Percentiles rank a stretch among this genome's conserved stretches.
These are phyloP conservation scores for Shiraia bambusicola DNA, from an alignment of 2,329 filamentous ascomycete genomes.

Conservation along the genomic window DNA sequence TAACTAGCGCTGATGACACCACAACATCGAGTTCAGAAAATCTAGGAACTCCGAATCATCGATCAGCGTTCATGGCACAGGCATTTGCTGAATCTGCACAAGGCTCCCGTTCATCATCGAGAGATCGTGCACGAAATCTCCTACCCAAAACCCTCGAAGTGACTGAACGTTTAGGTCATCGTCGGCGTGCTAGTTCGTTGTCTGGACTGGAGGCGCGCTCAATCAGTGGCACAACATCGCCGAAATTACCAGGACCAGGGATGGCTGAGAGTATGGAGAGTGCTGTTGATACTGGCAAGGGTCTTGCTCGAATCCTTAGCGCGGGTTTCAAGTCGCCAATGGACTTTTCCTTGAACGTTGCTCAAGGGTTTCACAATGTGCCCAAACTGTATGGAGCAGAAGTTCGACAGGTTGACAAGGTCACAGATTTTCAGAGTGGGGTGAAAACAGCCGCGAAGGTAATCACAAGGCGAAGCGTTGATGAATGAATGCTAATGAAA, in stretches of 20 bases:
- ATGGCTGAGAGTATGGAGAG: conserved; percentile 49
- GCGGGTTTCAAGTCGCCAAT: conserved; percentile 79
- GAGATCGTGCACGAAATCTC: conserved; percentile 18
- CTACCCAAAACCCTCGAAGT: conserved; percentile 2
- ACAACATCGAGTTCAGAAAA: conserved; percentile 12
- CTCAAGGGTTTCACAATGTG: conserved; percentile 85
- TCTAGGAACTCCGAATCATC: conserved; percentile 25
- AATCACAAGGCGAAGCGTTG: no score
- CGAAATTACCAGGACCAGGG: conserved; percentile 6
- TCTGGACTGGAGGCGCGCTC: conserved; percentile 20
- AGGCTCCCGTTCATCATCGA: conserved; percentile 31
- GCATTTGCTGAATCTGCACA: conserved; percentile 34
- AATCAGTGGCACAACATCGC: conserved; percentile 20
- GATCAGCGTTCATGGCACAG: conserved; percentile 36
- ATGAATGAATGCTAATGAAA: background rate
- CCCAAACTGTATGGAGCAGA: conserved; percentile 84
- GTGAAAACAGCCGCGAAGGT: conserved; percentile 74
- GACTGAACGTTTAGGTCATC: conserved; percentile 4
- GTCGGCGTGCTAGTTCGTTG: conserved; percentile 18
- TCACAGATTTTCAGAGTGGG: conserved; percentile 75
- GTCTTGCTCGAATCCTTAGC: conserved; percentile 69
- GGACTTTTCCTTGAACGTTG: conserved; percentile 79
- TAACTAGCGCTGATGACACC: conserved; percentile 11
- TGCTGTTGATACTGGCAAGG: conserved; percentile 65
- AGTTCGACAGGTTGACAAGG: conserved; percentile 74